These are phyloP conservation scores for Magnusiomyces ingens DNA, from an alignment of 1,139 yeast genomes.

Conservation along the genomic window DNA sequence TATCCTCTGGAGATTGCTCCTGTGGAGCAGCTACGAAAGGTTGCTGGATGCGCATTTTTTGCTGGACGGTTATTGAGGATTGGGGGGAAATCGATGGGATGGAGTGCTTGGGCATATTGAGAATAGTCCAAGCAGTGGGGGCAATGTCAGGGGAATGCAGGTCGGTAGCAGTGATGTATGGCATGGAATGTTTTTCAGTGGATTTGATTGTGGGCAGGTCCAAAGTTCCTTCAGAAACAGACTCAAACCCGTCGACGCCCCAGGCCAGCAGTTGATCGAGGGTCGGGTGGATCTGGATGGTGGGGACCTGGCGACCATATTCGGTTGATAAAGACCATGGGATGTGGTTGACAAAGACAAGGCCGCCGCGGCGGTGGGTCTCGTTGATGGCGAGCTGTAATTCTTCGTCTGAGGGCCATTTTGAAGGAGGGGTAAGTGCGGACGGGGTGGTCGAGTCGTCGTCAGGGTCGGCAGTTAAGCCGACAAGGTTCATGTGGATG, in stretches of 20 bases:
- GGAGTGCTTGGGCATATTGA: conserved; percentile 9
- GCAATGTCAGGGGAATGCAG: conserved; percentile 20
- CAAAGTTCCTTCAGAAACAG: conserved; percentile 22
- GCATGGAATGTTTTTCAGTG: conserved; percentile 18
- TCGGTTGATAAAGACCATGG: conserved; percentile 25
- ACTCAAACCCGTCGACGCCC: conserved; percentile 26
- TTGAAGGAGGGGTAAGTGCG: conserved; percentile 17
- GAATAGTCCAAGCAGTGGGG: conserved; percentile 24
- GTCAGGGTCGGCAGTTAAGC: conserved; percentile 17
- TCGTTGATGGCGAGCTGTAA: conserved; percentile 18
- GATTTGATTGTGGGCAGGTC: conserved; percentile 22
- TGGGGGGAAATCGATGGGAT: too few relatives aligned
- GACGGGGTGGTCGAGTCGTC: neutral
- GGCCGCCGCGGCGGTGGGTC: conserved; percentile 23
- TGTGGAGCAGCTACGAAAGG: neutral
- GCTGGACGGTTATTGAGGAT: too few relatives aligned
- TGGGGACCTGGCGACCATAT: conserved; percentile 18
- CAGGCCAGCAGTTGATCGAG: conserved; percentile 20
- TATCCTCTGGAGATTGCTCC: neutral
- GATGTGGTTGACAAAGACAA: conserved; percentile 24
- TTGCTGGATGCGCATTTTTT: neutral
- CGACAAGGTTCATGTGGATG: conserved; percentile 27
- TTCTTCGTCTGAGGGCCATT: conserved; percentile 23
- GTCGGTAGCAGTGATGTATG: conserved; percentile 23
- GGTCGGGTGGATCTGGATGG: conserved; percentile 21